These are phyloP conservation scores for Russula dissimulans DNA, from an alignment of 768 basidiomycete genomes.

Conservation along the genomic window DNA sequence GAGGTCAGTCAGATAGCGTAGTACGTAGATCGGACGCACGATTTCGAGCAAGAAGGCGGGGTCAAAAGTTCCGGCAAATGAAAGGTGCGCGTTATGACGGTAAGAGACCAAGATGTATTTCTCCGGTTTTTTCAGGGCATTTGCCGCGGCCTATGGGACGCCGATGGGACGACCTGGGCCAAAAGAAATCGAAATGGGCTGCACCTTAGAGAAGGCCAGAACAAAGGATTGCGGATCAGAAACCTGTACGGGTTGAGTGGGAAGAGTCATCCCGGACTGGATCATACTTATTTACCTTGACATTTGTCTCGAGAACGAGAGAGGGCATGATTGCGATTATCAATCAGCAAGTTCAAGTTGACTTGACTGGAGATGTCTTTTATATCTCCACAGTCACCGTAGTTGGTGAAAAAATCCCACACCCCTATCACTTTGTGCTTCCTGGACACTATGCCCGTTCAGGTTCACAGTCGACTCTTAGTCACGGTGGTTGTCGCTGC, in stretches of 20 bases:
- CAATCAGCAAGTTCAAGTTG: neutral
- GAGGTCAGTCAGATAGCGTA: no score
- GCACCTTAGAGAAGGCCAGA: constrained; percentile 16
- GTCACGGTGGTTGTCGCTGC: no score
- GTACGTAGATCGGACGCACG: constrained; percentile 32
- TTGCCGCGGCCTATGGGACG: constrained; percentile 38
- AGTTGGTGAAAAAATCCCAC: no score
- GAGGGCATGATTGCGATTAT: constrained; percentile 6
- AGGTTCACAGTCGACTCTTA: no score
- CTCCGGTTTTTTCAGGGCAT: constrained; percentile 47
- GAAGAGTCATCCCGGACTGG: neutral
- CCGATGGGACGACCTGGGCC: neutral
- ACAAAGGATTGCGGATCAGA: constrained; percentile 2
- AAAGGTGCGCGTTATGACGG: constrained; percentile 48
- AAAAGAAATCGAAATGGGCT: neutral
- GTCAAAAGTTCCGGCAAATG: constrained; percentile 54
- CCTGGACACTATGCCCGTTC: no score
- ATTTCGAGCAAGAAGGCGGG: constrained; percentile 52
- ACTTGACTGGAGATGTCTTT: no score
- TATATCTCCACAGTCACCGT: no score
- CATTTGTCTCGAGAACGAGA: constrained; percentile 15
- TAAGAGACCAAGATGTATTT: constrained; percentile 44
- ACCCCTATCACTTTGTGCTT: no score
- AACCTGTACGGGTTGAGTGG: neutral
- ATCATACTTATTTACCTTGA: constrained; percentile 4